Evolutionary conservation across 2,329 filamentous ascomycete genomes (phyloP).

Genomic region (Aspergillus vadensis): DNA sequence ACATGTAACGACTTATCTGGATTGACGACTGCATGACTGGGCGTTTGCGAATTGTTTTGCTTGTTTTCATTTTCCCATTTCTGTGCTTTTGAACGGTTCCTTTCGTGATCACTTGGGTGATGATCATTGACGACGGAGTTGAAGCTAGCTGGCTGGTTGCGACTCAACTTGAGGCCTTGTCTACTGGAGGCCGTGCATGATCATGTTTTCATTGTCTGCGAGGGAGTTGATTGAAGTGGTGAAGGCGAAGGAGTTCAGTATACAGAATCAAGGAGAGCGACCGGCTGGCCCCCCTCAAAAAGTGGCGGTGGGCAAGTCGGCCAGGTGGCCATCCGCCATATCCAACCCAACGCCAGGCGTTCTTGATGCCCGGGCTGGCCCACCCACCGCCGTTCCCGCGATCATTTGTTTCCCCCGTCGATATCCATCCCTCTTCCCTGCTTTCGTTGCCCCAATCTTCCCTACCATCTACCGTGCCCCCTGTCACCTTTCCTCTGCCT

Average conservation of each 20-base stretch:
- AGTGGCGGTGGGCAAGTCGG: slow-evolving; percentile 19
- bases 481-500: not conserved
- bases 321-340: slow-evolving; percentile 15
- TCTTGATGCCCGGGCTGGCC: slow-evolving; percentile 15
- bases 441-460: not conserved
- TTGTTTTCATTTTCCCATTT: not conserved
- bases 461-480: not conserved
- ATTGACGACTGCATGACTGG: slow-evolving; percentile 46
- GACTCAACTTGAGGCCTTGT: slow-evolving; percentile 36
- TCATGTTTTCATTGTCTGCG: not conserved
- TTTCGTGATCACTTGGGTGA: slow-evolving; percentile 4
- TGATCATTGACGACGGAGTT: slow-evolving; percentile 28
- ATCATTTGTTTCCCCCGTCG: not conserved
- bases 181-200: slow-evolving; percentile 7
- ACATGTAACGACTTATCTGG: slow-evolving; percentile 44
- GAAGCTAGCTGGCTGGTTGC: slow-evolving; percentile 37
- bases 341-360: slow-evolving; percentile 7
- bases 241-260: not conserved
- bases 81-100: not conserved
- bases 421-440: slow-evolving; percentile 2
- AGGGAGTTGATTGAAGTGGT: not conserved
- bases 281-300: slow-evolving; percentile 1
- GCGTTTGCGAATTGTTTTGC: slow-evolving; percentile 34
- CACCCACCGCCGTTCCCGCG: slow-evolving; percentile 2
- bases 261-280: not conserved